Conservation (phyloP, 164 flowering plant genomes). For the Amborella trichopoda region DNA sequence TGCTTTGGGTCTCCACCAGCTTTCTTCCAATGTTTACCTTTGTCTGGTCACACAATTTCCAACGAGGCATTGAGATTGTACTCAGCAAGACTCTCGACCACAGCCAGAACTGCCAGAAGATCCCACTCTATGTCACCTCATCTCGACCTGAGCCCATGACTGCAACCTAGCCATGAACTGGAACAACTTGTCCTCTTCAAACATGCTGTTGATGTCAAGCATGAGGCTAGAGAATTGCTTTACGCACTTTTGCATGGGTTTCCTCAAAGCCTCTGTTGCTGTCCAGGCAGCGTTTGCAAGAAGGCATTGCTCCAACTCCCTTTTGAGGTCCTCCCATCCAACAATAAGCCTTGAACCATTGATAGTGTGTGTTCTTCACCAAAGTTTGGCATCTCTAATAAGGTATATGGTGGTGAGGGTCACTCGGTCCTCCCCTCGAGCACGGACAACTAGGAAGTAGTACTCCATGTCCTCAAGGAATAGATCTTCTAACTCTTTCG, state of each 20-base stretch:
- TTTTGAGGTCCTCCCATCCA: not conserved
- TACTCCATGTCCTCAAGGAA: slow-evolving; percentile 4
- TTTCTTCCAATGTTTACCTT: no score
- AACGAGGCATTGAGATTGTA: not conserved
- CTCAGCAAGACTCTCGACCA: slow-evolving; percentile 3
- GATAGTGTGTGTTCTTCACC: not conserved
- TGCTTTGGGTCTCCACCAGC: no score
- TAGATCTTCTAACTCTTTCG: slow-evolving; percentile 9
- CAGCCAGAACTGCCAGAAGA: slow-evolving; percentile 1
- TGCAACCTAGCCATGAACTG: slow-evolving; percentile 11
- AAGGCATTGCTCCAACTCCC: slow-evolving; percentile 9
- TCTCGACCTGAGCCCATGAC: slow-evolving; percentile 5
- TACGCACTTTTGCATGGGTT: slow-evolving; percentile 4
- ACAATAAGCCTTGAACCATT: not conserved
- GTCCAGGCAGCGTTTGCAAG: slow-evolving; percentile 4
- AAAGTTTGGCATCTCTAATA: slow-evolving; percentile 3
- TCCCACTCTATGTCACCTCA: slow-evolving; percentile 8
- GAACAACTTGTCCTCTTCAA: slow-evolving; percentile 11
- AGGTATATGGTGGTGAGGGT: slow-evolving; percentile 3
- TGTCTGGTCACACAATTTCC: not conserved
- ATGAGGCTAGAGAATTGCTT: slow-evolving; percentile 7
- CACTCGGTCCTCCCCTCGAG: not conserved
- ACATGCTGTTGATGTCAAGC: slow-evolving; percentile 15
- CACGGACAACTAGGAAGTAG: slow-evolving; percentile 1
- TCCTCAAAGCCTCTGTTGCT: slow-evolving; percentile 3